A percentile compares a stretch with the other conserved stretches of the same genome.
These are phyloP conservation scores for Alternaria sp. DNA, from an alignment of 2,329 filamentous ascomycete genomes.

Conservation along the genomic window DNA sequence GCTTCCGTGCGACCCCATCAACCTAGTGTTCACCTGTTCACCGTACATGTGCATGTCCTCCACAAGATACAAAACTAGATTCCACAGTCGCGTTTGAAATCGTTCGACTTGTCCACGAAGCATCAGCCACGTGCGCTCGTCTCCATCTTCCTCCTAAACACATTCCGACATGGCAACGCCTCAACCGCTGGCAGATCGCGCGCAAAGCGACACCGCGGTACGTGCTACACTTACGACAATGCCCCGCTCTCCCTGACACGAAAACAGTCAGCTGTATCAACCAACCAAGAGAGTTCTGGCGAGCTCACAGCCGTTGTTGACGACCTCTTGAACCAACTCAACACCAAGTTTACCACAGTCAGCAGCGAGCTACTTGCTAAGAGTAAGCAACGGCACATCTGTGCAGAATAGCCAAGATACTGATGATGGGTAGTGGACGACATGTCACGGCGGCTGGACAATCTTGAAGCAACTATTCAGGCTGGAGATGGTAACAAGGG, in stretches of 20 bases:
- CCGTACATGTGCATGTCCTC: not conserved
- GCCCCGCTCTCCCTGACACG: not conserved
- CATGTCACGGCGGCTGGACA: slow-evolving; percentile 87
- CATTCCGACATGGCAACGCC: slow-evolving; percentile 31
- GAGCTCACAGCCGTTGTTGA: slow-evolving; percentile 84
- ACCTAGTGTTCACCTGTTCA: slow-evolving; percentile 22
- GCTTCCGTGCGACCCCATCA: slow-evolving; percentile 11
- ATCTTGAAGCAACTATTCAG: slow-evolving; percentile 77
- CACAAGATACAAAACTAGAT: not conserved
- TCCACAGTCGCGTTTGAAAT: not conserved
- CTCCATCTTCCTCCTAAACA: not conserved
- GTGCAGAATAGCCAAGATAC: not conserved
- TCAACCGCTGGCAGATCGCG: slow-evolving; percentile 30
- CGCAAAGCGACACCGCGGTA: slow-evolving; percentile 35
- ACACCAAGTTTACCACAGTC: slow-evolving; percentile 84
- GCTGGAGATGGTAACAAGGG: slow-evolving; percentile 58
- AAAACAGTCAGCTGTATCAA: slow-evolving; percentile 28
- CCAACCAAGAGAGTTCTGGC: slow-evolving; percentile 49
- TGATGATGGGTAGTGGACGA: slow-evolving; percentile 76
- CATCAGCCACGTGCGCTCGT: not conserved
- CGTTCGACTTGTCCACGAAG: too few relatives aligned
- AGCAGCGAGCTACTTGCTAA: slow-evolving; percentile 90
- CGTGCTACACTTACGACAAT: slow-evolving; percentile 9
- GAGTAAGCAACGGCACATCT: slow-evolving; percentile 65
- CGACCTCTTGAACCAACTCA: slow-evolving; percentile 83